Evolutionary conservation across 805 yeast genomes (phyloP).

Genomic region (Candida endomychidarum): DNA sequence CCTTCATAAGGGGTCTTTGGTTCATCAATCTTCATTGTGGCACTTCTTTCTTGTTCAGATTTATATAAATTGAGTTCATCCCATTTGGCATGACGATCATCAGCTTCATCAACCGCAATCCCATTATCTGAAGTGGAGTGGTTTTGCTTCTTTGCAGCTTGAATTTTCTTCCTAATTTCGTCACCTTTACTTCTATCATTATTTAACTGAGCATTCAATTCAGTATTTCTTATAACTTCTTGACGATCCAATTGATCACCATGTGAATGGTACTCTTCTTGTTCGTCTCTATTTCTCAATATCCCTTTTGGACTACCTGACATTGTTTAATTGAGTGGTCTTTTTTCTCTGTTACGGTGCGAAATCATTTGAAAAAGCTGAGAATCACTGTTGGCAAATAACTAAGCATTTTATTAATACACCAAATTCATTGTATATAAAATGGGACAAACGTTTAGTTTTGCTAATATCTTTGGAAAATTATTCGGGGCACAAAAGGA

Average conservation of each 20-base stretch:
- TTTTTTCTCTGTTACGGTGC: too few relatives aligned
- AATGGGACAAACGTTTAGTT: constrained; percentile 89
- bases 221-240: constrained; percentile 78
- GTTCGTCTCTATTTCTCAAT: constrained; percentile 47
- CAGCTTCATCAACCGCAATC: constrained; percentile 2
- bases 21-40: constrained; percentile 85
- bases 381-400: constrained; percentile 4
- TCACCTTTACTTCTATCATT: constrained; percentile 43
- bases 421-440: neutral
- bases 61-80: constrained; percentile 74
- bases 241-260: constrained; percentile 51
- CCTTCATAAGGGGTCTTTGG: constrained; percentile 96
- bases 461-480: constrained; percentile 68
- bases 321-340: too few relatives aligned
- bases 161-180: constrained; percentile 45
- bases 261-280: constrained; percentile 12
- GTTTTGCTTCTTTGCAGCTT: constrained; percentile 29
- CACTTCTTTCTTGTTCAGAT: constrained; percentile 68
- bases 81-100: constrained; percentile 63
- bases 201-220: constrained; percentile 60
- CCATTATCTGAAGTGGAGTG: neutral
- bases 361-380: too few relatives aligned
- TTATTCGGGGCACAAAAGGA: constrained; percentile 91
- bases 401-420: neutral
- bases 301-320: constrained; percentile 41